These are phyloP conservation scores for Calonectria hongkongensis DNA, from an alignment of 2,329 filamentous ascomycete genomes.

Conservation along the genomic window DNA sequence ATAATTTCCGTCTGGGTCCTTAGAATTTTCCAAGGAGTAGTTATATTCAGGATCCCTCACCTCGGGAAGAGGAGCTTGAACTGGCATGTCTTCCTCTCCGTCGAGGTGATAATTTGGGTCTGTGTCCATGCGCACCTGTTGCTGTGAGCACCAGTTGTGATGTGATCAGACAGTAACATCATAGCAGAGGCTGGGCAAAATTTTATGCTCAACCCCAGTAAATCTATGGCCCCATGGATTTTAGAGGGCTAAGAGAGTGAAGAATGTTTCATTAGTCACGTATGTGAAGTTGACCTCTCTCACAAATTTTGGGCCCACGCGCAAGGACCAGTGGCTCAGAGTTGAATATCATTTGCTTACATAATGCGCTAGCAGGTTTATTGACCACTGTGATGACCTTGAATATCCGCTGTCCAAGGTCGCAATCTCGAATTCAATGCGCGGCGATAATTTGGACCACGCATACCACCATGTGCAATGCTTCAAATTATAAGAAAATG, in stretches of 20 bases:
- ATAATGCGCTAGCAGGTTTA: conserved; percentile 42
- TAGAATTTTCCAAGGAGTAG: conserved; percentile 7
- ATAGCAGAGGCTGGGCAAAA: conserved; percentile 44
- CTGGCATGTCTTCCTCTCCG: conserved; percentile 41
- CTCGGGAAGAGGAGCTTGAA: conserved; percentile 33
- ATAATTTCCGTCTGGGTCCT: conserved; percentile 36
- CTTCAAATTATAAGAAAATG: conserved; percentile 56
- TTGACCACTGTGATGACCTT: neutral
- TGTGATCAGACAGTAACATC: conserved; percentile 55
- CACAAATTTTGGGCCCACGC: conserved; percentile 31
- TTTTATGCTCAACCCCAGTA: conserved; percentile 34
- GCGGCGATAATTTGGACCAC: conserved; percentile 29
- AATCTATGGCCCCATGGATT: conserved; percentile 19
- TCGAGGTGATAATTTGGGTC: conserved; percentile 48
- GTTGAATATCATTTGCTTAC: conserved; percentile 42
- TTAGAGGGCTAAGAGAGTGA: conserved; percentile 3
- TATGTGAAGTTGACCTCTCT: conserved; percentile 30
- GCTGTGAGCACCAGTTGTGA: conserved; percentile 44
- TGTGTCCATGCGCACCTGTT: conserved; percentile 57
- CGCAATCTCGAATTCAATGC: conserved; percentile 36
- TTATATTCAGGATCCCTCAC: conserved; percentile 36
- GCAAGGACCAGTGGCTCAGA: neutral
- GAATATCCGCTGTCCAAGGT: neutral
- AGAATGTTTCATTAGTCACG: conserved; percentile 22
- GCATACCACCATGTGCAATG: conserved; percentile 61